Evolutionary conservation across 2,329 filamentous ascomycete genomes (phyloP), one percentile per base, ranked within the genome.

Genomic region (Rutstroemia sp.): DNA sequence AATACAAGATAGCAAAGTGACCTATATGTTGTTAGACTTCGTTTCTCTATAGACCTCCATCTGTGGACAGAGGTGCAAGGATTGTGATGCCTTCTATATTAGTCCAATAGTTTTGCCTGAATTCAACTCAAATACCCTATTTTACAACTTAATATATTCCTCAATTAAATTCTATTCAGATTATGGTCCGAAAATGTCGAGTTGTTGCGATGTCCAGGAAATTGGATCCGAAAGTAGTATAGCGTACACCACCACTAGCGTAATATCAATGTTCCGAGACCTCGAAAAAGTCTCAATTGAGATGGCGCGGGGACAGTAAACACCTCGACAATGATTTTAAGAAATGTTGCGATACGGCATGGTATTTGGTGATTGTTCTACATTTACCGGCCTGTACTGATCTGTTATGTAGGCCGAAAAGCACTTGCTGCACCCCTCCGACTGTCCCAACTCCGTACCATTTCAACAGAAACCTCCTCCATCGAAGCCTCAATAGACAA

Each of bases 291-390:
- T 62, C 36, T 54, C 50, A 36, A 53, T 30, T 48, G 51, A 56
- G 27, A 46, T 48, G n/a, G 42, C 5, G 36, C 45, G 23, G 38
- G 52, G 36, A 47, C 16, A 27, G 51, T 45, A 48, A 47, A 30
- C 30, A 30, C 51, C 65, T 60, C 67, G 70, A 71, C 67, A 62
- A 84, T 83, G 81, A 81, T 82, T 66, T 65, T 80, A 63, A 76
- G 79, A 73, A 81, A 75, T 67, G 70, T 74, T 62, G 73, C 73
- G 53, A 70, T 76, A 69, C 79, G 79, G 77, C 73, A 81, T 69
- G 76, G 81, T 82, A 71, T 65, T 75, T 64, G 12, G 7, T 16
- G n/a, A 5, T 10, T 7, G 0, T 14, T 19, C 6, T 40, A 10
- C 3, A 19, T 6, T 5, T 25, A 2, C 1, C 17, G 10, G 8